Base-by-base conservation (phyloP, 2,329 filamentous ascomycete genomes). In the Juglanconis oblonga region DNA sequence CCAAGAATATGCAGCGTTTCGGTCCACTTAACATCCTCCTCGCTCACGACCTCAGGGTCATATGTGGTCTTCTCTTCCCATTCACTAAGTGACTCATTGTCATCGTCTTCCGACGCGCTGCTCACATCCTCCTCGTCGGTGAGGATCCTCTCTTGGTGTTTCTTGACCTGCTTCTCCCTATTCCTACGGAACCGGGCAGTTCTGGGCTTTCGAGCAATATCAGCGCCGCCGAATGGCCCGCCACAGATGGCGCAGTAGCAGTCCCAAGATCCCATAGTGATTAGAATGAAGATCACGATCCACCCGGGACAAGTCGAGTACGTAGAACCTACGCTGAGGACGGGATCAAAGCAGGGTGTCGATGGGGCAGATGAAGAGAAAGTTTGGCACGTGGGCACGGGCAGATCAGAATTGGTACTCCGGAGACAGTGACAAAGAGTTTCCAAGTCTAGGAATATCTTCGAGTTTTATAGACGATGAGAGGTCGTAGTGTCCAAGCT, bases 231-330 rank as follows among this genome's bases (percentile, higher is more conserved):
- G 5, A 38, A 45, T 6, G 57, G 57, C 10, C 57, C 52, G 14
- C 57, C 57, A 29, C 57, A 59, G 40, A 59, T 59, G 10, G 52
- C 45, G 36, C 57, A 59, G 36, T 51, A 59, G 17, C 35, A 32
- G 11, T 53, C 17, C 32, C 33, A 32, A 33, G 38, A 36, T 7
- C 33, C 49, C 50, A 53, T 53, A 7, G 24, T 36, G 2, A 29
- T 38, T 7, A 38, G 8, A 38, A 13, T 38, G 36, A 38, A 13
- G 7, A 38, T 38, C 24, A 24, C 24, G 24, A 24, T 24, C 24
- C 24, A 24, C 24, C 24, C 24, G 24, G 24, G 24, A 24, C 24
- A 24, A 24, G 24, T 24, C 24, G 24, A 2, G 24, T 24, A 24
- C 24, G 24, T 24, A 24, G 24, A 24, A 24, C 24, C 24, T 24